These are phyloP conservation scores for Clausena lansium DNA, from an alignment of 345 rosid genomes.

Conservation along the genomic window DNA sequence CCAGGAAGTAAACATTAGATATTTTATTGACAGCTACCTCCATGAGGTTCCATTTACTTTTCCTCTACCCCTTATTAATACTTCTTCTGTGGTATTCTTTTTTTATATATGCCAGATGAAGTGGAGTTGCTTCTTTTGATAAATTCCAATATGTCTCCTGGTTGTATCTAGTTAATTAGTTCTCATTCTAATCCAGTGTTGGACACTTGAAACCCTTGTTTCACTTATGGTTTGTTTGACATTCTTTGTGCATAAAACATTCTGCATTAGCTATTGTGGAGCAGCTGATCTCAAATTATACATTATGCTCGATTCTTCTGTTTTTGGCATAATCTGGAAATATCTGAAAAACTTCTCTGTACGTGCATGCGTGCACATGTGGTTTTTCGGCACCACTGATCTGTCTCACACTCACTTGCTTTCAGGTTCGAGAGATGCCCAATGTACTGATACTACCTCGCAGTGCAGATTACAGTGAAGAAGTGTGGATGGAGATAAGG, in stretches of 20 bases:
- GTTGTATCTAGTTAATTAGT: constrained; percentile 1
- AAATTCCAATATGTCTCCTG: neutral
- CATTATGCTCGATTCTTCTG: neutral
- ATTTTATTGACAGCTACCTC: neutral
- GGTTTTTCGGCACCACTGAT: neutral
- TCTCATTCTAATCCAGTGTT: neutral
- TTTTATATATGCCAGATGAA: neutral
- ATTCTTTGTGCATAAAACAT: neutral
- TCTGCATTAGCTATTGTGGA: neutral
- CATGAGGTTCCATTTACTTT: neutral
- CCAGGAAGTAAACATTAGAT: neutral
- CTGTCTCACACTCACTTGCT: constrained; percentile 7
- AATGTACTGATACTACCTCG: constrained; percentile 95
- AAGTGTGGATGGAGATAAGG: constrained; percentile 98
- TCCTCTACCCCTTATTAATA: neutral
- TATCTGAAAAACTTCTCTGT: constrained; percentile 2
- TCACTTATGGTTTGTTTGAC: neutral
- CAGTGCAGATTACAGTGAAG: constrained; percentile 99
- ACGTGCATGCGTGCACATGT: neutral
- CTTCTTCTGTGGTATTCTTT: neutral
- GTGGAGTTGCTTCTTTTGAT: constrained; percentile 4
- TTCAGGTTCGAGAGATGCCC: constrained; percentile 98
- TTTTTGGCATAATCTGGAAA: neutral
- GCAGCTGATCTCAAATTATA: neutral
- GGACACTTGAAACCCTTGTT: neutral